A percentile compares a stretch with the other conserved stretches of the same genome.
Evolutionary conservation across 2,329 filamentous ascomycete species (phyloP).

Genomic region (Fusarium coicis): DNA sequence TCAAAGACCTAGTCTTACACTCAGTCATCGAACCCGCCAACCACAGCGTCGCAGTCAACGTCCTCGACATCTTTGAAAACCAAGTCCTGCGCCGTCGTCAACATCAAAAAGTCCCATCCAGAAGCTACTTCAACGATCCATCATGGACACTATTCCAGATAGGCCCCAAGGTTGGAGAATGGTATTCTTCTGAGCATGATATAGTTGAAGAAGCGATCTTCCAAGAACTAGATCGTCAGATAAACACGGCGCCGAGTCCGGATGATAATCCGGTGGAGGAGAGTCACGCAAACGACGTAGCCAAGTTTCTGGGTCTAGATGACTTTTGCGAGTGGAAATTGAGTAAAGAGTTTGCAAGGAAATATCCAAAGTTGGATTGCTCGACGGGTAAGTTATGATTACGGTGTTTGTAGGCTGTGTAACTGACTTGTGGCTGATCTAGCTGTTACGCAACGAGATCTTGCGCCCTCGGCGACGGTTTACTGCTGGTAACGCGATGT

Average conservation of each 20-base stretch:
- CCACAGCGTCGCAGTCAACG: neutral
- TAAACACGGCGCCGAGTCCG: neutral
- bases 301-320: neutral
- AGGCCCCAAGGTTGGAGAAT: neutral
- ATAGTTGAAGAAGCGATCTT: neutral
- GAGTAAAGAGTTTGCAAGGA: neutral
- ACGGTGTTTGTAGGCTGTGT: rapidly evolving
- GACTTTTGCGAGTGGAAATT: neutral
- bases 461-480: neutral
- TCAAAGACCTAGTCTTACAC: neutral
- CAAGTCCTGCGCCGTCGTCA: neutral
- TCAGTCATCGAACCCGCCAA: neutral
- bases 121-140: neutral
- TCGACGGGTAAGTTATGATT: neutral
- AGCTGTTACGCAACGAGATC: neutral
- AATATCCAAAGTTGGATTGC: neutral
- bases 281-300: neutral
- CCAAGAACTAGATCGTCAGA: neutral
- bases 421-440: neutral
- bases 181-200: neutral
- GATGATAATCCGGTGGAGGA: neutral
- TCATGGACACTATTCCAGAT: neutral
- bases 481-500: neutral
- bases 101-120: neutral
- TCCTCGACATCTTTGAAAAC: neutral